Conservation (phyloP, 768 basidiomycete genomes). For the Russula ochroleuca region DNA sequence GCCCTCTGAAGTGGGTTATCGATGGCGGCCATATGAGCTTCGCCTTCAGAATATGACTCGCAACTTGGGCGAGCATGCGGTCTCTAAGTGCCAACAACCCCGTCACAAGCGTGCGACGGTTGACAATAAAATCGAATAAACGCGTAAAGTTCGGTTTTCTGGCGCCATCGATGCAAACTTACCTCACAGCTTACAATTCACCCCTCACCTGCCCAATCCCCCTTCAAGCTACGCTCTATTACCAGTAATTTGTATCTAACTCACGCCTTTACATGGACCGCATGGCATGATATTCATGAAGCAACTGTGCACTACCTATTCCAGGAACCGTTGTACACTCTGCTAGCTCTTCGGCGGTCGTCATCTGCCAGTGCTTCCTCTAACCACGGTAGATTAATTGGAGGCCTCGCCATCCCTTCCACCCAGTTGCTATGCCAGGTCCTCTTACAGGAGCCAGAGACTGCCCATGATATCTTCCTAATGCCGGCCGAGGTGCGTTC, state of each 20-base stretch:
- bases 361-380: not conserved
- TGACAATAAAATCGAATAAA: not conserved
- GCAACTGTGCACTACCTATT: not conserved
- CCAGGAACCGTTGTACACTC: not conserved
- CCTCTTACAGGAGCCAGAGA: not conserved
- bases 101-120: not conserved
- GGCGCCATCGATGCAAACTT: not conserved
- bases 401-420: too few relatives aligned
- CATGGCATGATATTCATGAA: not conserved
- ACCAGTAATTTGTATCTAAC: too few relatives aligned
- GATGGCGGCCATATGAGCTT: conserved; percentile 15
- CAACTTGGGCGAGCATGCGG: conserved; percentile 8
- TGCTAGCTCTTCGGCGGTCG: not conserved
- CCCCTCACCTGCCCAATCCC: too few relatives aligned
- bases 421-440: not conserved
- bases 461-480: not conserved
- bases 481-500: not conserved
- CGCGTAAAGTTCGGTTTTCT: not conserved
- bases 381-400: not conserved
- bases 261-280: not conserved
- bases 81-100: not conserved
- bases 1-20: conserved; percentile 5
- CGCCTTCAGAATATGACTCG: conserved; percentile 5
- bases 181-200: too few relatives aligned
- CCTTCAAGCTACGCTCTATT: too few relatives aligned